Base-by-base conservation (phyloP, 2,329 filamentous ascomycete genomes). In the Sporothrix protearum region DNA sequence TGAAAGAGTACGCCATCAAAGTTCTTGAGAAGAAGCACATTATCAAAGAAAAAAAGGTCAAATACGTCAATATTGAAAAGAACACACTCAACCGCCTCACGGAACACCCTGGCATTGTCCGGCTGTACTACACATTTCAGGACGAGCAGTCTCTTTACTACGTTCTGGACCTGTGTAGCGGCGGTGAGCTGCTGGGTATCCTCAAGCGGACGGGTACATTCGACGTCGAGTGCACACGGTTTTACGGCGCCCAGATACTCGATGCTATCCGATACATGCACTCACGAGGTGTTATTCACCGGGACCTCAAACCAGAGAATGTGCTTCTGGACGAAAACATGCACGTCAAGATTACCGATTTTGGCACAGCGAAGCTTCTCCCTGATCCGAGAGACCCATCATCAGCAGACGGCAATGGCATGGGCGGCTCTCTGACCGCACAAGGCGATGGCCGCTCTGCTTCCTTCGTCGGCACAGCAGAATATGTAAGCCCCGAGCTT, bases 21-120 rank as follows among this genome's bases (percentile, higher is more conserved):
- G 95, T 99, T 19, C 87, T 99, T 63, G 96, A 99, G 82, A 99
- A 99, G 83, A 89, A 94, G 77, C 96, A 99, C 80, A 99, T 99
- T 78, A 99, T 99, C 85, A 99, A 98, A 82, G 96, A 99, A 83
- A 98, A 97, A 82, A 99, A 99, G 86, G 97, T 99, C 78, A 99
- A 99, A 85, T 99, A 99, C 78, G 96, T 99, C 81, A 99, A 98
- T 81, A 99, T 99, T 77, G 96, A 99, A 81, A 97, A 97, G 83
- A 95, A 99, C 81, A 98, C 96, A 0, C 85, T 99, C 71, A 99
- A 99, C 79, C 90, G 96, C 74, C 85, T 99, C 72, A 98, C 95
- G 3, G 95, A 99, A 75, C 96, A 99, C 78, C 96, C 96, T 7
- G 96, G 96, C 25, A 95, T 99, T 73, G 94, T 99, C 71, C 92